Percentiles rank a stretch among this genome's conserved stretches.
These are phyloP conservation scores for Dentipellis fragilis DNA, from an alignment of 768 basidiomycete species.

Conservation along the genomic window DNA sequence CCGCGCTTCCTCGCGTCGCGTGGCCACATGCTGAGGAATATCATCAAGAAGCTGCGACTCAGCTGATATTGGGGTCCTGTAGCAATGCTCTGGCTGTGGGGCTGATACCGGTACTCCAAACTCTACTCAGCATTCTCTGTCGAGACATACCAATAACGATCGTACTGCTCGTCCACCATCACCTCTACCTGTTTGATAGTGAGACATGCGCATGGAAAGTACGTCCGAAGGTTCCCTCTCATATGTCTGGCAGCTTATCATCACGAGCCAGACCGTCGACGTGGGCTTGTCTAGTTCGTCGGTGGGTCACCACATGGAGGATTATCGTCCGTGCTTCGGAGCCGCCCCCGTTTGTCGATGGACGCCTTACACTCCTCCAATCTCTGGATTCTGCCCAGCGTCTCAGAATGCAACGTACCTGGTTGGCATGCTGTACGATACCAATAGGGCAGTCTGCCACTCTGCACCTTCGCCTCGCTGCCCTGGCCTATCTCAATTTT, in stretches of 20 bases:
- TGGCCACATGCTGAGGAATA: background rate
- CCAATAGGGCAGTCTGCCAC: background rate
- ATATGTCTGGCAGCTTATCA: background rate
- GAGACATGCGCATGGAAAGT: no score
- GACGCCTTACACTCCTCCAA: no score
- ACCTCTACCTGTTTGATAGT: no score
- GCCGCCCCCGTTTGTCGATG: background rate
- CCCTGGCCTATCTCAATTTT: background rate
- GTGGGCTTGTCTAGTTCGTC: background rate
- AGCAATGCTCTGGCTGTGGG: no score
- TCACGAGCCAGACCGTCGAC: background rate
- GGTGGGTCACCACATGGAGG: background rate
- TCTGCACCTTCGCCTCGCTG: background rate
- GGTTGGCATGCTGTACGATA: background rate
- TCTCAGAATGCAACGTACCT: background rate
- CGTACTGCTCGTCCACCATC: background rate
- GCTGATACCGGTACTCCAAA: no score
- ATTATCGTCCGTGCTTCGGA: background rate
- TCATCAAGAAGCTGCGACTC: background rate
- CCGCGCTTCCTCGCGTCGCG: background rate
- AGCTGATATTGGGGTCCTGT: background rate
- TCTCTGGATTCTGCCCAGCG: background rate
- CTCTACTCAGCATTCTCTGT: background rate
- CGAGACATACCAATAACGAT: background rate
- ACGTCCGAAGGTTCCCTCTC: no score